Evolutionary conservation across 176 grass and related monocot genomes (phyloP).

Genomic region (Sorghum bicolor): Sorghum_bicolor_NCBIv3 NC_012871.2:67655001-67655500

Average conservation of each 20-base stretch:
- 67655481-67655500: neutral
- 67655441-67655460: neutral
- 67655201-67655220: neutral
- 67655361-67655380: conserved; percentile 82
- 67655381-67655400: conserved; percentile 60
- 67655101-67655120: neutral
- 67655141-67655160: neutral
- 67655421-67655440: neutral
- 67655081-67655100: neutral
- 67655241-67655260: conserved; percentile 2
- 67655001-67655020: neutral
- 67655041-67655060: neutral
- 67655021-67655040: neutral
- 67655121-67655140: neutral
- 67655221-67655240: neutral
- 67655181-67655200: neutral
- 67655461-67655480: neutral
- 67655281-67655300: conserved; percentile 62
- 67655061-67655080: neutral
- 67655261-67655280: conserved; percentile 51
- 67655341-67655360: conserved; percentile 85
- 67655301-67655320: conserved; percentile 65
- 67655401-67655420: neutral
- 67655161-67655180: neutral
- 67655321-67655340: conserved; percentile 74